Evolutionary conservation across 345 rosid genomes (phyloP).

Genomic region (Orychophragmus violaceus): DNA sequence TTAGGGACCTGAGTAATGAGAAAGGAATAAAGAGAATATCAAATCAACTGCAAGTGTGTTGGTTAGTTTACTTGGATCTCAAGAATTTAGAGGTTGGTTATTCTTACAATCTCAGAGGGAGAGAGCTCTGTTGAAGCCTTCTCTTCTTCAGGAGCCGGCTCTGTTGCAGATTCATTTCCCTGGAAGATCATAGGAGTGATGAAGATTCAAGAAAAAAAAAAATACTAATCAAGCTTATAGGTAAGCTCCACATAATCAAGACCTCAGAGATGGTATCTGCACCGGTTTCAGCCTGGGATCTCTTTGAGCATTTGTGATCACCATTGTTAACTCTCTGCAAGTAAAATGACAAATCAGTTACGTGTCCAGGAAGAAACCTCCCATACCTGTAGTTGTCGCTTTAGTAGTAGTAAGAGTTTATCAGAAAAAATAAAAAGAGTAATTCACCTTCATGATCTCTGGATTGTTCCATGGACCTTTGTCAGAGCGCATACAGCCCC

Average conservation of each 20-base stretch:
- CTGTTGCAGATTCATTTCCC: too few species aligned
- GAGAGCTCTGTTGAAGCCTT: conserved; percentile 24
- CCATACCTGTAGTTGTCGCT: too few species aligned
- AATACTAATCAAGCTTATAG: neutral
- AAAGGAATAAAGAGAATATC: neutral
- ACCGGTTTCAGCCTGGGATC: conserved; percentile 8
- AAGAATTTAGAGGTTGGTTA: neutral
- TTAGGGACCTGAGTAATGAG: conserved; percentile 11
- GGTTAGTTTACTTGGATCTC: neutral
- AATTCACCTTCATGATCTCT: conserved; percentile 60
- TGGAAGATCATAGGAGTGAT: conserved; percentile 21
- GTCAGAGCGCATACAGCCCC: conserved; percentile 89
- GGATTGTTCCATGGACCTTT: conserved; percentile 90
- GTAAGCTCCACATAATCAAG: neutral
- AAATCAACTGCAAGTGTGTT: neutral
- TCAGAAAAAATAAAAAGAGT: neutral
- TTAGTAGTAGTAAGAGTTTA: neutral
- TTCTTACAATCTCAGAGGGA: conserved; percentile 36
- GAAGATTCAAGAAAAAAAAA: neutral
- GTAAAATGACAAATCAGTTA: neutral
- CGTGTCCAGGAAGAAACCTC: too few species aligned
- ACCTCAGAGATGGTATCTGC: conserved; percentile 53
- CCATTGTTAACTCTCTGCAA: conserved; percentile 69
- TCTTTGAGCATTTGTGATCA: conserved; percentile 53
- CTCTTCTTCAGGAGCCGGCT: conserved; percentile 19